Evolutionary conservation across 192 early-diverging fungal species (phyloP).

Genomic region (Haplosporangium gracile): DNA sequence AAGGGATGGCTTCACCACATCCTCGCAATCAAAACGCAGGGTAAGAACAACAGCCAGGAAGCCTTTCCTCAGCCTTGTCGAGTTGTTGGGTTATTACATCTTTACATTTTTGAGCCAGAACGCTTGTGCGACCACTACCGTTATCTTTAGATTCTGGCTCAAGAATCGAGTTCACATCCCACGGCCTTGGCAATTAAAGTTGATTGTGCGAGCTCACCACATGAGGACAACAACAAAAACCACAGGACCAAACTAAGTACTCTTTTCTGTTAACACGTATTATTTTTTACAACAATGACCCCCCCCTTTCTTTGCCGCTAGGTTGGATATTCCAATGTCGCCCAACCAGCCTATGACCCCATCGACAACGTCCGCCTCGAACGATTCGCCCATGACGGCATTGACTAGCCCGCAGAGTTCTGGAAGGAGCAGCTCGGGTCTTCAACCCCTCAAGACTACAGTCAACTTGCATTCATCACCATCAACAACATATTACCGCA

Average conservation of each 20-base stretch:
- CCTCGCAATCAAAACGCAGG: constrained; percentile 38
- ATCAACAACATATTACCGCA: constrained; percentile 25
- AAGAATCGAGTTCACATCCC: background rate
- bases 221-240: background rate
- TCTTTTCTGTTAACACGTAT: background rate
- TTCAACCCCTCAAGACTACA: constrained; percentile 10
- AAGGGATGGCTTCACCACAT: constrained; percentile 22
- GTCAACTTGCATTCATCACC: background rate
- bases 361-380: constrained; percentile 24
- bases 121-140: background rate
- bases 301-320: background rate
- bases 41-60: constrained; percentile 12
- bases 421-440: constrained; percentile 33
- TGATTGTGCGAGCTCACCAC: constrained; percentile 5
- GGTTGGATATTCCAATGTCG: constrained; percentile 52
- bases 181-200: constrained; percentile 7
- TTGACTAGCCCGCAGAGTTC: constrained; percentile 31
- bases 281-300: background rate
- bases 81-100: background rate
- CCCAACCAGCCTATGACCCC: constrained; percentile 45
- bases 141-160: background rate
- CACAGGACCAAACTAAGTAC: background rate
- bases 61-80: background rate
- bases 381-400: constrained; percentile 34
- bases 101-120: background rate